These are phyloP conservation scores for Thelonectria olida DNA, from an alignment of 2,329 filamentous ascomycete species.

Conservation along the genomic window DNA sequence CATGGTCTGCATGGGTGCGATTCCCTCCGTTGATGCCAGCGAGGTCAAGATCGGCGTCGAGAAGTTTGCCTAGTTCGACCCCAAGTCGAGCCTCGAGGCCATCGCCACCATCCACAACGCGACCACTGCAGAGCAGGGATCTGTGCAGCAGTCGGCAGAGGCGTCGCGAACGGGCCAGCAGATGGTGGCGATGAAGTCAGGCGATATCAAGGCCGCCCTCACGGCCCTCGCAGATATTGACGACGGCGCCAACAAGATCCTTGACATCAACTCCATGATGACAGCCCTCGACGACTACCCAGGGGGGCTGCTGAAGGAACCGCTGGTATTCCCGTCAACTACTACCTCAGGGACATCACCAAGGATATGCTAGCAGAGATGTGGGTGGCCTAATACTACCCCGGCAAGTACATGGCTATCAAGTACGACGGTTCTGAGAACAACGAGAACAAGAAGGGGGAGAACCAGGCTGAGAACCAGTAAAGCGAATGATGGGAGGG, in stretches of 20 bases:
- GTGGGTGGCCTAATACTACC: conserved; percentile 30
- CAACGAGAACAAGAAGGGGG: not conserved
- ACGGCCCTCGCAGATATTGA: conserved; percentile 9
- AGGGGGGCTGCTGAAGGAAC: conserved; percentile 6
- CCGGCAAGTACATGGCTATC: conserved; percentile 11
- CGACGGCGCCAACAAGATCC: conserved; percentile 15
- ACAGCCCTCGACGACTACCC: conserved; percentile 24
- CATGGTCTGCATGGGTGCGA: conserved; percentile 18
- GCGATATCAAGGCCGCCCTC: not conserved
- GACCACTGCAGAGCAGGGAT: not conserved
- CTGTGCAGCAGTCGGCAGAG: not conserved
- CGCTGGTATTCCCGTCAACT: conserved; percentile 26
- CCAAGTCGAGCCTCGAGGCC: conserved; percentile 5
- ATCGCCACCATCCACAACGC: conserved; percentile 14
- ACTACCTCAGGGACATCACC: conserved; percentile 29
- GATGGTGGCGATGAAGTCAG: not conserved
- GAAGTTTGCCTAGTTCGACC: conserved; percentile 9
- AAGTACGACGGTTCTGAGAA: not conserved
- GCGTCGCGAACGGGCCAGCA: not conserved
- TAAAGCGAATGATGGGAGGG: not conserved
- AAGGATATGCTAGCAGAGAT: conserved; percentile 28
- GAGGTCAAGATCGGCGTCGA: conserved; percentile 10
- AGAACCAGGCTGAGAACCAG: not conserved
- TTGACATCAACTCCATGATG: conserved; percentile 30
- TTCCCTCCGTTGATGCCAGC: conserved; percentile 9